These are phyloP conservation scores for Setomelanomma holmii DNA, from an alignment of 2,329 filamentous ascomycete species.

Conservation along the genomic window DNA sequence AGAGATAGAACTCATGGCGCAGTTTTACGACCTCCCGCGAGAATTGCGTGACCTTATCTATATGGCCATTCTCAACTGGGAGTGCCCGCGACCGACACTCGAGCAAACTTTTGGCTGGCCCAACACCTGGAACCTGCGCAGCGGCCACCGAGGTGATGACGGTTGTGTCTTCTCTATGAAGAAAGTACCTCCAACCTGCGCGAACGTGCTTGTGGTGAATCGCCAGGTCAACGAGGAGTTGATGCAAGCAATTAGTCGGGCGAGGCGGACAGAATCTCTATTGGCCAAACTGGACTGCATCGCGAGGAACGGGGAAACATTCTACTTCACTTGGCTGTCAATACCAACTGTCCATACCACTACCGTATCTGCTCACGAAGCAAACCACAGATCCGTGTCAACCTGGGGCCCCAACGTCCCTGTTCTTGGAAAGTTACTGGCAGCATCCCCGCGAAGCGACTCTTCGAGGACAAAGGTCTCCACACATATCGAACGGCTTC, in stretches of 20 bases:
- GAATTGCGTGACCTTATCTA: constrained; percentile 47
- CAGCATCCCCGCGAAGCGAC: neutral
- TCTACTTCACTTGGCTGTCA: constrained; percentile 42
- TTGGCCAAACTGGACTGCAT: constrained; percentile 39
- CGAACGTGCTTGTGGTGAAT: constrained; percentile 37
- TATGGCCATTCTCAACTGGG: constrained; percentile 31
- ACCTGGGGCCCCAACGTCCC: constrained; percentile 24
- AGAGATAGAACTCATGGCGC: constrained; percentile 20
- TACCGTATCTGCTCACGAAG: constrained; percentile 1
- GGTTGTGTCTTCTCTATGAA: constrained; percentile 35
- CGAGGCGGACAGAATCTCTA: constrained; percentile 21
- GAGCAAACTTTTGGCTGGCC: constrained; percentile 26
- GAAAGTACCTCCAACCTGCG: constrained; percentile 33
- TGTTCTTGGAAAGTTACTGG: constrained; percentile 8
- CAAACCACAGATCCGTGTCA: constrained; percentile 11
- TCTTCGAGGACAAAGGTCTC: constrained; percentile 12
- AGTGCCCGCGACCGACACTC: constrained; percentile 26
- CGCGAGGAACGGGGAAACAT: constrained; percentile 30
- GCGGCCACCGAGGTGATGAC: constrained; percentile 26
- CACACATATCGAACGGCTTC: constrained; percentile 30
- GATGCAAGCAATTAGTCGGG: constrained; percentile 26
- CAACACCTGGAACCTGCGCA: constrained; percentile 16
- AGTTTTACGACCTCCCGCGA: constrained; percentile 37
- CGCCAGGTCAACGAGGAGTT: constrained; percentile 42
- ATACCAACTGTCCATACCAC: constrained; percentile 37